Evolutionary conservation across 139 green algal species (phyloP).

Genomic region (Tetraselmis striata): DNA sequence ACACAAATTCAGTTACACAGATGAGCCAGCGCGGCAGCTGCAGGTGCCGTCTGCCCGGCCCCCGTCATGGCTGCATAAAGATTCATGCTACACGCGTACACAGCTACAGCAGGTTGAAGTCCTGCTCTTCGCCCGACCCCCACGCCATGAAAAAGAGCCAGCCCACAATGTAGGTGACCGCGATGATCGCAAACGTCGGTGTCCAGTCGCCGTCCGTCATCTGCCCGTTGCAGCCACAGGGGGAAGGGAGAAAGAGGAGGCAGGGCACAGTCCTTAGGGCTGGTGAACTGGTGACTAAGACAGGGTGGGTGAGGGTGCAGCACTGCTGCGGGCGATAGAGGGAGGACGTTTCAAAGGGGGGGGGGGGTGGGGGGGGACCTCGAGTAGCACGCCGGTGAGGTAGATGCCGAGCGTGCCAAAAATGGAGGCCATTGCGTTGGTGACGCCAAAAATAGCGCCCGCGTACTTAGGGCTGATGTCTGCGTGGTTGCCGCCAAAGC

Average conservation of each 20-base stretch:
- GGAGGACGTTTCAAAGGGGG: too few species aligned
- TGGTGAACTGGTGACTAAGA: too few species aligned
- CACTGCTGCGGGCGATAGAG: too few species aligned
- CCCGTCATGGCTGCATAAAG: too few species aligned
- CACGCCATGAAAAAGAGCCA: constrained; percentile 33
- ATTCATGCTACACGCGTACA: too few species aligned
- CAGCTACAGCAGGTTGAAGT: neutral
- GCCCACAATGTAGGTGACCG: constrained; percentile 43
- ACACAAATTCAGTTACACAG: too few species aligned
- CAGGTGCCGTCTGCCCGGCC: too few species aligned
- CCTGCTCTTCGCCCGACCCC: constrained; percentile 52
- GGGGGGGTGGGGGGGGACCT: constrained; percentile 14
- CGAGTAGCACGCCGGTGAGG: constrained; percentile 48
- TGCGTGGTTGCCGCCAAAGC: constrained; percentile 75
- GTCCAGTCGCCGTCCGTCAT: constrained; percentile 43
- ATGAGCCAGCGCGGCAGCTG: too few species aligned
- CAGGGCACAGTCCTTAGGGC: too few species aligned
- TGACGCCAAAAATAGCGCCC: constrained; percentile 69
- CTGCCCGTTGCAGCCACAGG: too few species aligned
- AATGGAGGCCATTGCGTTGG: constrained; percentile 58
- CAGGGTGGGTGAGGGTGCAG: too few species aligned
- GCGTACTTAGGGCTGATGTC: constrained; percentile 62
- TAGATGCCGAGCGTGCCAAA: constrained; percentile 52
- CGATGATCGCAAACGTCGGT: constrained; percentile 47
- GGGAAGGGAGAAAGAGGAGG: too few species aligned